Evolutionary conservation across 202 grass and related monocot genomes (phyloP).

Genomic region (Carex arenaria): DNA sequence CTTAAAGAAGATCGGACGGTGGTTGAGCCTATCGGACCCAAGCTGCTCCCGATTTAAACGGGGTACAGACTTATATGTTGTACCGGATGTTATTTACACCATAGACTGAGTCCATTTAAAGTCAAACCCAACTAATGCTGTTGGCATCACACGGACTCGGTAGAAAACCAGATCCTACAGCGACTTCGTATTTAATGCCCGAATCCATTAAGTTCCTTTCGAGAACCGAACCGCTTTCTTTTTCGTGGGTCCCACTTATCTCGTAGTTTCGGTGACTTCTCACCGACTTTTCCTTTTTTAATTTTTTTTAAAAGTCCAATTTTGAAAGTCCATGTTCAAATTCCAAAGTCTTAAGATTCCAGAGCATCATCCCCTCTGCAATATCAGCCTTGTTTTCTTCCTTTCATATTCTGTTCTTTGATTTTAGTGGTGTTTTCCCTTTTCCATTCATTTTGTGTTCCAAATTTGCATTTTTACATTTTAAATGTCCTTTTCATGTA

Average conservation of each 20-base stretch:
- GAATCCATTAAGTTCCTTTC: conserved; percentile 10
- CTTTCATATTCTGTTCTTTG: background rate
- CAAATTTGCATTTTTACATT: background rate
- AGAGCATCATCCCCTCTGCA: background rate
- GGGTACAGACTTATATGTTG: too few relatives aligned
- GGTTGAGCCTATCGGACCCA: too few relatives aligned
- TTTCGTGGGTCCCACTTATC: background rate
- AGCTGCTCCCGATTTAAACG: too few relatives aligned
- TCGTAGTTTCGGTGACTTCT: background rate
- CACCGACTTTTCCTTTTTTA: background rate
- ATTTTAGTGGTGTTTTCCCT: background rate
- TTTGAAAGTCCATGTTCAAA: background rate
- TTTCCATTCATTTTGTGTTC: background rate
- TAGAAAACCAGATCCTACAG: background rate
- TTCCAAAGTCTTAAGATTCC: background rate
- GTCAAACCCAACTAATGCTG: background rate
- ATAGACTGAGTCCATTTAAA: background rate
- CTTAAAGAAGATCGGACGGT: too few relatives aligned
- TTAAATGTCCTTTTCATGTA: background rate
- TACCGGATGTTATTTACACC: background rate
- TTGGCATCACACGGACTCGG: background rate
- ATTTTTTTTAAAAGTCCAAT: too few relatives aligned
- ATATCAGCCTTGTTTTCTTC: background rate
- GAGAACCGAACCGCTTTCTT: background rate
- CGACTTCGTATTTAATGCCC: conserved; percentile 7